phyloP scores from a whole-genome alignment of 306 rosid genomes.

The cucumber (Cucumis sativus) region Cucumber_9930_V3 NC_026660.2:12491001-12491500 shows the following conservation, averaged over 20 bases:
- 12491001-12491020: too few species aligned
- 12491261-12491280: background rate
- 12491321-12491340: too few species aligned
- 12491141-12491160: conserved; percentile 4
- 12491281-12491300: background rate
- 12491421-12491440: background rate
- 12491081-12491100: too few species aligned
- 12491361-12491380: too few species aligned
- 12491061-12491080: too few species aligned
- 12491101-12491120: background rate
- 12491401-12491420: too few species aligned
- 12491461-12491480: background rate
- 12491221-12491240: background rate
- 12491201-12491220: conserved; percentile 9
- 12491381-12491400: too few species aligned
- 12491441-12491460: background rate
- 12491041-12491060: too few species aligned
- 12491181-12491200: background rate
- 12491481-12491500: background rate
- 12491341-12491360: too few species aligned
- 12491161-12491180: background rate
- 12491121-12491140: background rate
- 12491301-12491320: too few species aligned
- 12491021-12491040: too few species aligned
- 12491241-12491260: background rate